Conservation (phyloP, 345 rosid genomes). For the Reutealis trisperma region DNA sequence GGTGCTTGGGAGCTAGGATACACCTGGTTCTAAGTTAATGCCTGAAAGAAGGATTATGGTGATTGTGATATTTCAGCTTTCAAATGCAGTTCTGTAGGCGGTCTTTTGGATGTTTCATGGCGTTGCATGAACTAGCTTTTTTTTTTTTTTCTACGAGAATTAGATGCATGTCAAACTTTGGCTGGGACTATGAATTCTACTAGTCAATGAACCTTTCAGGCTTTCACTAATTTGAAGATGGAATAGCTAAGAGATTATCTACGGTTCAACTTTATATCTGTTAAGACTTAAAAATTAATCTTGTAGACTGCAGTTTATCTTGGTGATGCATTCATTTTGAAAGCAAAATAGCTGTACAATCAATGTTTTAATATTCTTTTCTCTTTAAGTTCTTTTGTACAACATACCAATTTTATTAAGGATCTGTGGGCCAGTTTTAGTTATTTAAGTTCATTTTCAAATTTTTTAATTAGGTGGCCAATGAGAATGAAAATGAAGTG, state of each 20-base stretch:
- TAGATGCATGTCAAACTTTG: neutral
- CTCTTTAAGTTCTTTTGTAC: neutral
- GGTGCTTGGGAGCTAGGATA: neutral
- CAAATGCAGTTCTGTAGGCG: neutral
- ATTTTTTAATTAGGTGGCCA: slow-evolving; percentile 35
- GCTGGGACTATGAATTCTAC: neutral
- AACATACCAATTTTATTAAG: neutral
- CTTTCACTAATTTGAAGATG: neutral
- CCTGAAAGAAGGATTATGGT: neutral
- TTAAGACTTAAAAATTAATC: neutral
- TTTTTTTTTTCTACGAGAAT: neutral
- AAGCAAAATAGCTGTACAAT: neutral
- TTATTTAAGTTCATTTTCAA: neutral
- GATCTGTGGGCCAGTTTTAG: neutral
- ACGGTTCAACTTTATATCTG: neutral
- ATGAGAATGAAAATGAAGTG: slow-evolving; percentile 42
- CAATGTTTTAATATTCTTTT: neutral
- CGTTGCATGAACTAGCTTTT: neutral
- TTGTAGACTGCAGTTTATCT: neutral
- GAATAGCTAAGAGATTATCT: neutral
- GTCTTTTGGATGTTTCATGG: slow-evolving; percentile 5
- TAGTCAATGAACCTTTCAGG: no score
- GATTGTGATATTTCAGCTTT: neutral
- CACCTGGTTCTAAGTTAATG: neutral
- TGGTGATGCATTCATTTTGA: neutral